Conservation (phyloP, 495 filamentous ascomycete genomes). For the Staphylotrichum longicolle region DNA sequence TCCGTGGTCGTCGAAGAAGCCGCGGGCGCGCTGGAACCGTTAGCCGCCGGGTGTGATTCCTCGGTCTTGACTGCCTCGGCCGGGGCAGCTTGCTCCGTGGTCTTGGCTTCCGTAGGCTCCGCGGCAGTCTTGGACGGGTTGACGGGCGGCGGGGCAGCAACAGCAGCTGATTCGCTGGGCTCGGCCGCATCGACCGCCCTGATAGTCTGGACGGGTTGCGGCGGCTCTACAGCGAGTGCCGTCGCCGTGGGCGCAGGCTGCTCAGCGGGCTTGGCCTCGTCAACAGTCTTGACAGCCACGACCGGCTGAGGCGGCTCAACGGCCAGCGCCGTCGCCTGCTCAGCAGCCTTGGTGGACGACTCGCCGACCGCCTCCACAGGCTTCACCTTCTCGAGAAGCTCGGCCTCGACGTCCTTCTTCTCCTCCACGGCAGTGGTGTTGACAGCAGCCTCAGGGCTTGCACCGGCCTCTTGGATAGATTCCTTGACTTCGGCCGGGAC, state of each 20-base stretch:
- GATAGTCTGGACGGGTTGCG: constrained; percentile 20
- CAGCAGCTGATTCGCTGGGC: constrained; percentile 1
- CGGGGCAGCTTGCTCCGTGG: constrained; percentile 26
- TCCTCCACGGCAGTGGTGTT: constrained; percentile 67
- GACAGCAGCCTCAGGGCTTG: constrained; percentile 66
- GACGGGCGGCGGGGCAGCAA: not conserved
- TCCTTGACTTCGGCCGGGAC: constrained; percentile 73
- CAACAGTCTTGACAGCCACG: constrained; percentile 4
- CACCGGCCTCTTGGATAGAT: constrained; percentile 61
- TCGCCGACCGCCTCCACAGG: constrained; percentile 18
- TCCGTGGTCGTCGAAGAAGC: constrained; percentile 22
- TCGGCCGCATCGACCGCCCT: constrained; percentile 21
- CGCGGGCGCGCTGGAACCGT: constrained; percentile 26
- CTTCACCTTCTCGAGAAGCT: constrained; percentile 54
- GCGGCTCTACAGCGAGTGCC: constrained; percentile 3
- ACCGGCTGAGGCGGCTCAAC: not conserved
- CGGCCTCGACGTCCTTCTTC: constrained; percentile 71
- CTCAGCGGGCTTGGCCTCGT: constrained; percentile 15
- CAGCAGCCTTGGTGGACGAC: not conserved
- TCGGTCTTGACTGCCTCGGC: constrained; percentile 69
- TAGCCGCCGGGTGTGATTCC: constrained; percentile 44
- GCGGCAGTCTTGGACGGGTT: constrained; percentile 5
- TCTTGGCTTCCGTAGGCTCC: constrained; percentile 15
- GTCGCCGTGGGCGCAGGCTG: constrained; percentile 6
- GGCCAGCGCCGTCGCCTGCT: constrained; percentile 1